These are phyloP conservation scores for Clavaria fumosa DNA, from an alignment of 768 basidiomycete genomes.

Conservation along the genomic window DNA sequence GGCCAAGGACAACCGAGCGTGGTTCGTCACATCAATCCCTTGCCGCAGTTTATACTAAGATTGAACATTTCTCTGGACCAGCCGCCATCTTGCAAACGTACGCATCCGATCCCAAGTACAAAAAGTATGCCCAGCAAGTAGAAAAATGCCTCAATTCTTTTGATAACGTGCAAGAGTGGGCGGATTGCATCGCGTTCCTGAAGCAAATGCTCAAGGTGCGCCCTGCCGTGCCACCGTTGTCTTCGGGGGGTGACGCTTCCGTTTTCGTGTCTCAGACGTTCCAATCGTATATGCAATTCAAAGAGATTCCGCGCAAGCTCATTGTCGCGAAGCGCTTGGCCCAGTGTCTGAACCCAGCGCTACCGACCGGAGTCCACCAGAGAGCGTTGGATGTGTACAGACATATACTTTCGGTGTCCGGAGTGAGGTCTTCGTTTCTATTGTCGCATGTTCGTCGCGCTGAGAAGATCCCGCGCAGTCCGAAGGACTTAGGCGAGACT, in stretches of 20 bases:
- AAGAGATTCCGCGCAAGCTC: conserved; percentile 90
- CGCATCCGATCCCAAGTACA: conserved; percentile 80
- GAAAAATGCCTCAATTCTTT: conserved; percentile 89
- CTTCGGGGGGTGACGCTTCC: background rate
- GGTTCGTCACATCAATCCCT: conserved; percentile 21
- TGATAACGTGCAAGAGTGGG: conserved; percentile 97
- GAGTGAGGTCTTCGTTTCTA: conserved; percentile 35
- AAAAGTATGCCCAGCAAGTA: conserved; percentile 84
- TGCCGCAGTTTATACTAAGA: background rate
- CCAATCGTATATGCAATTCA: conserved; percentile 86
- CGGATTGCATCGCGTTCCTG: conserved; percentile 95
- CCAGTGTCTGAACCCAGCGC: conserved; percentile 94
- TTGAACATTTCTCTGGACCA: conserved; percentile 3
- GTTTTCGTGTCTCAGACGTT: conserved; percentile 46
- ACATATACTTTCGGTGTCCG: conserved; percentile 81
- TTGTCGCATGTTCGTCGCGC: background rate
- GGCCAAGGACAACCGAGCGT: conserved; percentile 34
- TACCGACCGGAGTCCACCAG: conserved; percentile 95
- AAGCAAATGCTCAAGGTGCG: conserved; percentile 82
- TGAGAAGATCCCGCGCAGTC: conserved; percentile 29
- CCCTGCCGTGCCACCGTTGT: conserved; percentile 1
- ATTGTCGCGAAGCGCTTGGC: conserved; percentile 89
- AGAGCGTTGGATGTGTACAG: conserved; percentile 89
- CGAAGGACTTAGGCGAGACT: conserved; percentile 75
- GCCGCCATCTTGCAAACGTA: conserved; percentile 38